phyloP scores from a whole-genome alignment of 106 monocot species.

The Narthecium ossifragum region DNA sequence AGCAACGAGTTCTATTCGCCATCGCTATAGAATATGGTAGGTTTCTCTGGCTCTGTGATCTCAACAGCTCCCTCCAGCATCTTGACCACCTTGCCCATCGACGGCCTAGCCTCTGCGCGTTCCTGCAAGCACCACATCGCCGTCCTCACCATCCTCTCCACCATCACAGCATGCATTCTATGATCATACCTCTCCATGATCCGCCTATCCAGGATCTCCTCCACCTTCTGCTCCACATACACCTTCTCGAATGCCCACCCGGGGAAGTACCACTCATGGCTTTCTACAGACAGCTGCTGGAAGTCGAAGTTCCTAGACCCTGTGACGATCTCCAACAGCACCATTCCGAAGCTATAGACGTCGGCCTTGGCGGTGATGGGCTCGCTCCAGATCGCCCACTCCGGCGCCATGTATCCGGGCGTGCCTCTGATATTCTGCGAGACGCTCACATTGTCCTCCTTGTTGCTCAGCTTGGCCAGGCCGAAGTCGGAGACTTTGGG shows the following conservation, averaged over 20 bases:
- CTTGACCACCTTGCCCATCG: conserved; percentile 90
- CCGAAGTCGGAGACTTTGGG: conserved; percentile 89
- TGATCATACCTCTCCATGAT: conserved; percentile 37
- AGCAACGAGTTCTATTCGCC: too few relatives aligned
- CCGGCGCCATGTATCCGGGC: conserved; percentile 84
- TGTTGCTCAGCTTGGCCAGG: conserved; percentile 59
- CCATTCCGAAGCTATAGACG: conserved; percentile 82
- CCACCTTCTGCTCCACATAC: conserved; percentile 57
- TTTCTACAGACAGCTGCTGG: conserved; percentile 31
- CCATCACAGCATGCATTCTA: conserved; percentile 18
- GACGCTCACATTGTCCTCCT: conserved; percentile 64
- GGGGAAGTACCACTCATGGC: conserved; percentile 78
- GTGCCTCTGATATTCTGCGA: conserved; percentile 64
- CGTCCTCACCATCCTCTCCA: conserved; percentile 85
- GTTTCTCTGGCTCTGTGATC: conserved; percentile 57
- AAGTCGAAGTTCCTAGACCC: conserved; percentile 46
- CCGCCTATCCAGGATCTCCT: conserved; percentile 46
- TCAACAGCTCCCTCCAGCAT: conserved; percentile 87
- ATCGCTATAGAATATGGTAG: conserved; percentile 63
- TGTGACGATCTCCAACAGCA: conserved; percentile 71
- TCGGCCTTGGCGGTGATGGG: conserved; percentile 88
- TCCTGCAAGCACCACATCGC: conserved; percentile 91
- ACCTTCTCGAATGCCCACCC: conserved; percentile 84
- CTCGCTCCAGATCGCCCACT: conserved; percentile 55
- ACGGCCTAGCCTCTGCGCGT: conserved; percentile 54